Evolutionary conservation across 345 rosid genomes (phyloP).

Genomic region (Aethionema arabicum): DNA sequence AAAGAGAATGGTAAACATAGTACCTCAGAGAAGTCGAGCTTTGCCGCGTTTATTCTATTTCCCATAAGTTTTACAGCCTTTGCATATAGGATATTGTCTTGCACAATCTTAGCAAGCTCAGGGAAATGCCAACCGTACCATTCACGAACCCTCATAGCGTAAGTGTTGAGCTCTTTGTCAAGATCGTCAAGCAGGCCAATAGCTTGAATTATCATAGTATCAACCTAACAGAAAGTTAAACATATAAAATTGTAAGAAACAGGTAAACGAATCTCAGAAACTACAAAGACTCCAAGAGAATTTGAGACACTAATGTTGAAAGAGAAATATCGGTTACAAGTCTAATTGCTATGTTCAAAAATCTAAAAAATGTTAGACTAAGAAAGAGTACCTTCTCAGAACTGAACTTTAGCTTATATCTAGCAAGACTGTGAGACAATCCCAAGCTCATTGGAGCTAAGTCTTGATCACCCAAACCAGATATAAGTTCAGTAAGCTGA

Average conservation of each 20-base stretch:
- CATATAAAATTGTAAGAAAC: slow-evolving; percentile 4
- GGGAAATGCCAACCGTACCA: slow-evolving; percentile 99
- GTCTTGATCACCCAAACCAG: slow-evolving; percentile 76
- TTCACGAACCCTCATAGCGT: slow-evolving; percentile 89
- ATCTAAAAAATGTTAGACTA: too few species aligned
- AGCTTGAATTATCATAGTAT: slow-evolving; percentile 96
- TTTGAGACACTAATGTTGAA: background rate
- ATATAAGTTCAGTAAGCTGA: slow-evolving; percentile 80
- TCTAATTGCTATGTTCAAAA: too few species aligned
- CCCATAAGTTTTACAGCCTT: slow-evolving; percentile 88
- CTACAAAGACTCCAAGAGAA: background rate
- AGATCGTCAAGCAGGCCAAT: slow-evolving; percentile 94
- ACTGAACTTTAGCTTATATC: slow-evolving; percentile 90
- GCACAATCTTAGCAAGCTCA: slow-evolving; percentile 85
- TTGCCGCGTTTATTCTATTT: slow-evolving; percentile 69
- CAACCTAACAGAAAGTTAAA: slow-evolving; percentile 53
- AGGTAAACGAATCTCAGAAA: background rate
- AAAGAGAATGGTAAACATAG: background rate
- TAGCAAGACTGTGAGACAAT: slow-evolving; percentile 85
- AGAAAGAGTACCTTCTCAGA: slow-evolving; percentile 71
- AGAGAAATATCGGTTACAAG: background rate
- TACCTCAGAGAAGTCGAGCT: slow-evolving; percentile 89
- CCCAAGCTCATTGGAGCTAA: slow-evolving; percentile 96
- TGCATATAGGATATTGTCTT: slow-evolving; percentile 79
- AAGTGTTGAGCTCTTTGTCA: slow-evolving; percentile 90